These are phyloP conservation scores for Nigrospora osmanthi DNA, from an alignment of 2,329 filamentous ascomycete species.

Conservation along the genomic window DNA sequence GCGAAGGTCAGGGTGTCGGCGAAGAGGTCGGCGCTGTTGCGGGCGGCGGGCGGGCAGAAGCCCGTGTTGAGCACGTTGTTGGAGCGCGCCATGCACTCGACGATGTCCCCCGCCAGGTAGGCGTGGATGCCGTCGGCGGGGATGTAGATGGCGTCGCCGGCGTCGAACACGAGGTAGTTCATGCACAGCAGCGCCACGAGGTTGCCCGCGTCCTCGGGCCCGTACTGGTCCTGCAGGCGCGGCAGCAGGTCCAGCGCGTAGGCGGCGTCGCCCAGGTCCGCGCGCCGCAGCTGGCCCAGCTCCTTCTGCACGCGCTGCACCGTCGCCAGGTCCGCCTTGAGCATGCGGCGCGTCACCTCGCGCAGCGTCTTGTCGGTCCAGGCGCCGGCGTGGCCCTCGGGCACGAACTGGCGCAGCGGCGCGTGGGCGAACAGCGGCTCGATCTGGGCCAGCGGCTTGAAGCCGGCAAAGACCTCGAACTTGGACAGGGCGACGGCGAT, in stretches of 20 bases:
- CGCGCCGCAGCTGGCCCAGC: conserved; percentile 35
- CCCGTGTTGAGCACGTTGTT: conserved; percentile 71
- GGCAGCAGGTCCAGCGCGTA: conserved; percentile 60
- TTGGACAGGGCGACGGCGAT: conserved; percentile 64
- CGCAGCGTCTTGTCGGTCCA: conserved; percentile 54
- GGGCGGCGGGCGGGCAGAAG: conserved; percentile 61
- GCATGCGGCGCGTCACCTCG: conserved; percentile 44
- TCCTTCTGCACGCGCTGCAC: conserved; percentile 45
- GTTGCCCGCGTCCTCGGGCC: conserved; percentile 54
- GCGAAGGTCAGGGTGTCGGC: conserved; percentile 54
- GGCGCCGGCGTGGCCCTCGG: conserved; percentile 39
- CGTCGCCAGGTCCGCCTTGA: conserved; percentile 42
- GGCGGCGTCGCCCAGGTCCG: conserved; percentile 38
- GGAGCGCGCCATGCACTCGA: conserved; percentile 71
- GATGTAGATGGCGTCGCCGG: conserved; percentile 62
- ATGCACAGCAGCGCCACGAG: conserved; percentile 65
- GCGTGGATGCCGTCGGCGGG: conserved; percentile 69
- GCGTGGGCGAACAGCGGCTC: conserved; percentile 48
- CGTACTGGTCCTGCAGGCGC: conserved; percentile 58
- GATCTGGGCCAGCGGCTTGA: conserved; percentile 58
- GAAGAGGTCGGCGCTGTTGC: conserved; percentile 59
- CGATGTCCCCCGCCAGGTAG: conserved; percentile 65
- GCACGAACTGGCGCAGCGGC: conserved; percentile 46
- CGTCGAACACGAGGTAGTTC: conserved; percentile 62
- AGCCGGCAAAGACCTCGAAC: conserved; percentile 72